These are phyloP conservation scores for Corrigiola litoralis DNA, from an alignment of 179 eudicot species.

Conservation along the genomic window DNA sequence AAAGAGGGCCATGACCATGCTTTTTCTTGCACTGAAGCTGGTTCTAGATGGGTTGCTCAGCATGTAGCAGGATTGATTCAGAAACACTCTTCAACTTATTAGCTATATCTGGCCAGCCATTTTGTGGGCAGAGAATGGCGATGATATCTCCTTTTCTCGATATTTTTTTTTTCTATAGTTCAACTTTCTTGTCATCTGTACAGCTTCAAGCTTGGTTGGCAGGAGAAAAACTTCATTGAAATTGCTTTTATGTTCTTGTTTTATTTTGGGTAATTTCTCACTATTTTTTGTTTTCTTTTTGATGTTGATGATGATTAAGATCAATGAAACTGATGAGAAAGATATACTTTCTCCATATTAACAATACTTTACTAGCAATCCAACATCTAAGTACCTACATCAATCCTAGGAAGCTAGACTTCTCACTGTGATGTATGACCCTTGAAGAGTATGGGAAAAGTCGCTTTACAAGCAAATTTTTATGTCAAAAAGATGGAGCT, in stretches of 20 bases:
- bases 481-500: no score
- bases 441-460: no score
- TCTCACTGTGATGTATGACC: no score
- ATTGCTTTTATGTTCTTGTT: neutral
- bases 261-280: no score
- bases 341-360: neutral
- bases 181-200: no score
- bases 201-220: neutral
- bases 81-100: constrained; percentile 24
- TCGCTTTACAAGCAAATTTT: no score
- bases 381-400: no score
- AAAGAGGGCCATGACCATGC: constrained; percentile 74
- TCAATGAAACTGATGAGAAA: neutral
- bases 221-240: neutral
- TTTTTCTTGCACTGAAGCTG: constrained; percentile 73
- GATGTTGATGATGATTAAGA: neutral
- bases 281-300: no score
- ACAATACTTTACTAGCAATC: neutral
- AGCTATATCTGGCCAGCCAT: neutral
- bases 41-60: constrained; percentile 83
- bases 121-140: neutral
- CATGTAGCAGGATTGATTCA: constrained; percentile 63
- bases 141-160: neutral
- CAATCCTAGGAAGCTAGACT: no score
- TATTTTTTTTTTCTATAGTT: neutral